Base-by-base conservation (phyloP, 2,329 filamentous ascomycete genomes). In the Aspergillus puulaauensis region DNA sequence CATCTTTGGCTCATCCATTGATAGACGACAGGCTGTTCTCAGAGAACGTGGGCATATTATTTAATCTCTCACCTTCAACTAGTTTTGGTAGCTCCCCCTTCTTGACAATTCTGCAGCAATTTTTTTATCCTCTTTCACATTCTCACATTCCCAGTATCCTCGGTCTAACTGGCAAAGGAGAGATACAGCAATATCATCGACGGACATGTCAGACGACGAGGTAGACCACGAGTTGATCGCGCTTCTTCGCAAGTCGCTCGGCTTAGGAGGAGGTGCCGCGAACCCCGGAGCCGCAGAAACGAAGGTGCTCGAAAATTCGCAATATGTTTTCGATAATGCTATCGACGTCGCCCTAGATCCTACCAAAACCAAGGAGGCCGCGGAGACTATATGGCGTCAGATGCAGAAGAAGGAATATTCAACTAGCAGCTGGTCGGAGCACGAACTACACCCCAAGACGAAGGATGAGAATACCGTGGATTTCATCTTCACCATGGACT, bases 401-500 rank as follows among this genome's bases (percentile, higher is more conserved):
- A 98, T 99, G 91, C 85, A 91, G 73, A 82, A 87, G 72, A 91
- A 91, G 70, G 78, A 82, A 39, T 98, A 96, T 76, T 95, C 90
- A 4, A 91, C 90, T 0, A 48, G 27, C 85, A 90, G 60, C 89
- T 99, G 95, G 95, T 86, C 90, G 14, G 83, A 89, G 68, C 92
- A 98, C 73, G 90, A 95, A 71, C 80, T 99, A 40, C 95, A 99
- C 68, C 95, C 95, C 1, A 90, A 93, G 72, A 68, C 84, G 43
- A 91, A 91, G 69, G 88, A 96, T 70, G 90, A 91, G 68, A 82
- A 76, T 51, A 93, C 91, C 0, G 86, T 96, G 21, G 88, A 90
- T 62, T 98, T 99, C 72, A 93, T 99, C 67, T 98, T 99, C 73
- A 91, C 90, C 19, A 96, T 99, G 91, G 95, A 99, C 72, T 75